Percentiles rank a stretch among this genome's conserved stretches.
These are phyloP conservation scores for Lycium barbarum DNA, from an alignment of 257 asterid genomes.

Conservation along the genomic window DNA sequence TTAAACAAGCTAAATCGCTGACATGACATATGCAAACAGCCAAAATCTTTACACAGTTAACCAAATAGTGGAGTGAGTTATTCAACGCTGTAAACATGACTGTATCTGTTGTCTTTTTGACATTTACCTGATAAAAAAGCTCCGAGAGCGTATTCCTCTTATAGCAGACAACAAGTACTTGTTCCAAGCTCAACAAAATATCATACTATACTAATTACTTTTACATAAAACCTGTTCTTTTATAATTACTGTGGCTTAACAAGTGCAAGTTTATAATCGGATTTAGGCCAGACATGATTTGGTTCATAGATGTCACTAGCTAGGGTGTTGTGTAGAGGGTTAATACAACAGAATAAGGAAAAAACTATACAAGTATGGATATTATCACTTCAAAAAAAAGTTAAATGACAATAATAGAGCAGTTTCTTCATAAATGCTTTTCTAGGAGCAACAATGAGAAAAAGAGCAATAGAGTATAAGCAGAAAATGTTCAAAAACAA, in stretches of 20 bases:
- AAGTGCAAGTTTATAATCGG: not conserved
- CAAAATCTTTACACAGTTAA: not conserved
- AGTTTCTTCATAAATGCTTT: not conserved
- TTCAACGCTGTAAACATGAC: too few relatives aligned
- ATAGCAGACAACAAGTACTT: not conserved
- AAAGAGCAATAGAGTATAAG: too few relatives aligned
- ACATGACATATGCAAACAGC: not conserved
- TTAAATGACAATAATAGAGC: not conserved
- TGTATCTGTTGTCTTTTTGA: too few relatives aligned
- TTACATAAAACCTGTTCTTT: not conserved
- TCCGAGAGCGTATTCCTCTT: too few relatives aligned
- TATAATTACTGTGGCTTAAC: not conserved
- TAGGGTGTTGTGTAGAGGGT: too few relatives aligned
- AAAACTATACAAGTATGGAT: not conserved
- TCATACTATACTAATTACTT: not conserved
- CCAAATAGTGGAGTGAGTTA: not conserved
- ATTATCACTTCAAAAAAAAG: not conserved
- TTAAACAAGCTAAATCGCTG: conserved; percentile 24
- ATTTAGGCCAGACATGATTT: not conserved
- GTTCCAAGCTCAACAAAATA: not conserved
- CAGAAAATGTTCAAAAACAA: too few relatives aligned
- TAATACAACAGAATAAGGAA: not conserved
- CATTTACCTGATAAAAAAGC: too few relatives aligned
- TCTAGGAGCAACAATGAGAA: too few relatives aligned
- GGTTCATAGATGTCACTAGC: too few relatives aligned